Evolutionary conservation across 2,329 filamentous ascomycete species (phyloP).

Genomic region (Penicillium psychrosexuale): DNA sequence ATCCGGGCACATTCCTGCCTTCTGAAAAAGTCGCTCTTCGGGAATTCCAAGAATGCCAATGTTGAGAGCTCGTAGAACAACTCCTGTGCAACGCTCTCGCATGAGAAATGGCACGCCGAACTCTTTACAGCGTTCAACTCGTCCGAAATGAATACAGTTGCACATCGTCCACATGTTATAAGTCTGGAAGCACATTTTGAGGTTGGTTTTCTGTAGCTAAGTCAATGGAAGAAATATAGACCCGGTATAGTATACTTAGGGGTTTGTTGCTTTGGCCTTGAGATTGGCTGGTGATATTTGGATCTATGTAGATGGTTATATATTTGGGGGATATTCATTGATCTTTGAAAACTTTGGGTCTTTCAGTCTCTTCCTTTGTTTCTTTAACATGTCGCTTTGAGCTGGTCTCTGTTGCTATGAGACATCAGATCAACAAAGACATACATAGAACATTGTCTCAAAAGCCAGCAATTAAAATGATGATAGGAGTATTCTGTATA

Average conservation of each 20-base stretch:
- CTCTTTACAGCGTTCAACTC: neutral
- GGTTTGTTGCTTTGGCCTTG: neutral
- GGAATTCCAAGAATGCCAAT: neutral
- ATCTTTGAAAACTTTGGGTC: neutral
- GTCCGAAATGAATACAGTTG: neutral
- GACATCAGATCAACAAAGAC: neutral
- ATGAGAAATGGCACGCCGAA: neutral
- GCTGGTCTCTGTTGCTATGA: too few relatives aligned
- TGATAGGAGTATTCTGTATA: neutral
- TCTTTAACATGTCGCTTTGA: neutral
- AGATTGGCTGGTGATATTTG: too few relatives aligned
- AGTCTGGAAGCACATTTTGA: neutral
- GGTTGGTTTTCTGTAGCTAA: too few relatives aligned
- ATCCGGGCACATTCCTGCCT: neutral
- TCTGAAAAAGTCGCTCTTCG: slow-evolving; percentile 14
- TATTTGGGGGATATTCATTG: neutral
- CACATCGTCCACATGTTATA: slow-evolving; percentile 1
- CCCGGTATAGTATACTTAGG: neutral
- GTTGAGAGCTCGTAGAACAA: neutral
- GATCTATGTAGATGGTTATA: neutral
- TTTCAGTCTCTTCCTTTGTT: neutral
- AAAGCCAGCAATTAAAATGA: neutral
- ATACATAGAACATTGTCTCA: neutral
- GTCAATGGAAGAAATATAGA: neutral
- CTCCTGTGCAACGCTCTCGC: neutral